These are phyloP conservation scores for Leucosporidium yakuticum DNA, from an alignment of 768 basidiomycete species.

Conservation along the genomic window DNA sequence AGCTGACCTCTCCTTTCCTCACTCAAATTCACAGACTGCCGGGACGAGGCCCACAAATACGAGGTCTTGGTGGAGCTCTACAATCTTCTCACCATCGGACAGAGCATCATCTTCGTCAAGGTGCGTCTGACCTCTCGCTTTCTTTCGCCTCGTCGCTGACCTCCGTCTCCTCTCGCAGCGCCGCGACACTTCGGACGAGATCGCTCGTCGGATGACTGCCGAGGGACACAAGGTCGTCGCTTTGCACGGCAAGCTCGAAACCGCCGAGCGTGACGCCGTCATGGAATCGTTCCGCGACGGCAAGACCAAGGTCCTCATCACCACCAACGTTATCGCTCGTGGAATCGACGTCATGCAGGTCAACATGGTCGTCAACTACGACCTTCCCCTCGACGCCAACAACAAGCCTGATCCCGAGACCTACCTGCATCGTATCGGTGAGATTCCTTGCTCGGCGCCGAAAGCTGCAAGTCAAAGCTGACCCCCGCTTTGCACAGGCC, in stretches of 20 bases:
- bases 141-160: not conserved
- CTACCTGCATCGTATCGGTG: conserved; percentile 95
- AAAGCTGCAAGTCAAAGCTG: not conserved
- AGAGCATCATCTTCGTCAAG: conserved; percentile 97
- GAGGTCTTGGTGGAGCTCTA: conserved; percentile 89
- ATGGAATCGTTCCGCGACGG: conserved; percentile 96
- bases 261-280: conserved; percentile 76
- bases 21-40: conserved; percentile 60
- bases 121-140: conserved; percentile 47
- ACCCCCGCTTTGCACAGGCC: conserved; percentile 53
- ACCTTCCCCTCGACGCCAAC: conserved; percentile 48
- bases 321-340: conserved; percentile 95
- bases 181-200: conserved; percentile 85
- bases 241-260: conserved; percentile 89
- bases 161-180: conserved; percentile 50
- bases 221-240: conserved; percentile 97
- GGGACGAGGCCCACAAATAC: conserved; percentile 84
- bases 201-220: conserved; percentile 78
- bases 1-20: not conserved
- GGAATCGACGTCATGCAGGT: conserved; percentile 98
- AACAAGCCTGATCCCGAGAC: conserved; percentile 82
- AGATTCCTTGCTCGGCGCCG: conserved; percentile 39
- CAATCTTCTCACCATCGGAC: conserved; percentile 83
- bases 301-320: conserved; percentile 92
- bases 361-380: conserved; percentile 99